phyloP scores from a whole-genome alignment of 257 asterid species.

The Jacaranda mimosifolia region DNA sequence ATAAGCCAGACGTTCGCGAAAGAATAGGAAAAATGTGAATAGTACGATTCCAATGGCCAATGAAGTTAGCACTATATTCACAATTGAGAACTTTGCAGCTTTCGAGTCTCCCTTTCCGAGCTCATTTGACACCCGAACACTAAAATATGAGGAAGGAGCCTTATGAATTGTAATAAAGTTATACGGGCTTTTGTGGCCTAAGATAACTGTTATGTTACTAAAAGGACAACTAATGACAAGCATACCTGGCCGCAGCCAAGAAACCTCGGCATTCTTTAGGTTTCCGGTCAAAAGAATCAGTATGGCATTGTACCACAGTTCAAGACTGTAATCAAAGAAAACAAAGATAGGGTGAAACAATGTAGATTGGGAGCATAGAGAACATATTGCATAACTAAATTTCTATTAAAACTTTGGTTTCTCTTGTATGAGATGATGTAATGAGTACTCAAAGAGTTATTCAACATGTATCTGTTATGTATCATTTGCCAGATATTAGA shows the following conservation, averaged over 20 bases:
- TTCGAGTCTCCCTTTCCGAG: conserved; percentile 77
- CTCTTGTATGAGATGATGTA: too few relatives aligned
- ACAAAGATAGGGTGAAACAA: background rate
- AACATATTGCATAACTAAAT: too few relatives aligned
- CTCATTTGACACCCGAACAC: conserved; percentile 80
- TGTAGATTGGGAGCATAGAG: background rate
- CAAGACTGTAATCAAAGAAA: conserved; percentile 54
- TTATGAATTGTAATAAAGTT: background rate
- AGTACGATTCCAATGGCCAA: conserved; percentile 52
- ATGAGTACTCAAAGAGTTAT: too few relatives aligned
- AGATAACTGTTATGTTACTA: background rate
- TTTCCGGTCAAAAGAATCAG: conserved; percentile 75
- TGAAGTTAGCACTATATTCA: conserved; percentile 56
- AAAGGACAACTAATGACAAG: too few relatives aligned
- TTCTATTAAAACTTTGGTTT: too few relatives aligned
- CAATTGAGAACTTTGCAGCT: conserved; percentile 65
- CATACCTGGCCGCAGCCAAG: conserved; percentile 56
- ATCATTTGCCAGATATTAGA: too few relatives aligned
- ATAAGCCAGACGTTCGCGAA: conserved; percentile 61
- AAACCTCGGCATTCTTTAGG: conserved; percentile 52
- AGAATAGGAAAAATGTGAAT: conserved; percentile 59
- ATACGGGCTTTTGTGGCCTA: background rate
- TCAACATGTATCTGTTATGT: too few relatives aligned
- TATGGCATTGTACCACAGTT: conserved; percentile 77
- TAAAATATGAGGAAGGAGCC: conserved; percentile 5